Conservation (phyloP, 2,329 filamentous ascomycete species). For the Graphilbum sp. region DNA sequence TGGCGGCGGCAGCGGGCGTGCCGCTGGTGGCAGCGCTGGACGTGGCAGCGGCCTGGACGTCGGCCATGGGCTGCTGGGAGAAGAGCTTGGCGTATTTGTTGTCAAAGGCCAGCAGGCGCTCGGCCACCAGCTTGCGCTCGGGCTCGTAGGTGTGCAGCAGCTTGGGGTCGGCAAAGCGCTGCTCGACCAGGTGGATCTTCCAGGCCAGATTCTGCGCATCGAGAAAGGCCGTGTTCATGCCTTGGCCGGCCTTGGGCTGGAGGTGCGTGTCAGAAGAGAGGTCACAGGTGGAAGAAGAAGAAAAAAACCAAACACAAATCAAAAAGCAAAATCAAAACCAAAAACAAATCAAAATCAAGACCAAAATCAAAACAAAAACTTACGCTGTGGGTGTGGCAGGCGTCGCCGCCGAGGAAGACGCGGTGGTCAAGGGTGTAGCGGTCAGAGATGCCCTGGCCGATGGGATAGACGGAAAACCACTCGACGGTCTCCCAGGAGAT, state of each 20-base stretch:
- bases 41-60: slow-evolving; percentile 12
- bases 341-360: too few species aligned
- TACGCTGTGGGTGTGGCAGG: slow-evolving; percentile 64
- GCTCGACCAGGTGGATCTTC: slow-evolving; percentile 88
- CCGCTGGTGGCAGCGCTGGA: slow-evolving; percentile 48
- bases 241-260: slow-evolving; percentile 55
- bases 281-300: too few species aligned
- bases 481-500: slow-evolving; percentile 52
- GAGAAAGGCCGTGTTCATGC: slow-evolving; percentile 66
- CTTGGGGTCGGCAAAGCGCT: slow-evolving; percentile 58
- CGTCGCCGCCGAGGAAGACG: slow-evolving; percentile 61
- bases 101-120: slow-evolving; percentile 74
- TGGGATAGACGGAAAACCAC: slow-evolving; percentile 65
- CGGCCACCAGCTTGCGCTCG: slow-evolving; percentile 71
- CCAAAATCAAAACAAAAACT: slow-evolving; percentile 14
- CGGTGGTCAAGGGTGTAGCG: slow-evolving; percentile 50
- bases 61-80: slow-evolving; percentile 43
- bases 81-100: slow-evolving; percentile 82
- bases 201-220: slow-evolving; percentile 83
- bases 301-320: too few species aligned
- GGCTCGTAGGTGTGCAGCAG: slow-evolving; percentile 73
- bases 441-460: slow-evolving; percentile 57
- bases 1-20: slow-evolving; percentile 17
- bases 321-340: too few species aligned
- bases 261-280: neutral